Conservation (phyloP, 2,329 filamentous ascomycete genomes). For the Aureobasidium leucospermi region DNA sequence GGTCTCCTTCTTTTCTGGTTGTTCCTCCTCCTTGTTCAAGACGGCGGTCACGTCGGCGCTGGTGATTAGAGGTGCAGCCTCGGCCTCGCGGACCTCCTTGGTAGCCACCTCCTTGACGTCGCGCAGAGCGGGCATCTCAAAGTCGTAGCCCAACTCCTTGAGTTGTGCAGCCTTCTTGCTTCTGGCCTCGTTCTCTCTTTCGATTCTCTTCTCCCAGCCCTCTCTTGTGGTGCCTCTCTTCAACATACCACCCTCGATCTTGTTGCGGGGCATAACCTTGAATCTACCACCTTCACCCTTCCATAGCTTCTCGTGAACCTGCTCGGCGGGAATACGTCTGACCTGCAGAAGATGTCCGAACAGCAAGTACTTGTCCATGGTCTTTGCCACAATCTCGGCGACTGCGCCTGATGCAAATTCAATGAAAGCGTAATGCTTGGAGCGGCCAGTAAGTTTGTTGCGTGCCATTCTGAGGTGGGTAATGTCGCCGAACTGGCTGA, state of each 20-base stretch:
- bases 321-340: conserved; percentile 66
- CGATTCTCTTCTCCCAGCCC: conserved; percentile 70
- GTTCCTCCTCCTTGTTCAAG: conserved; percentile 22
- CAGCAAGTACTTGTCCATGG: conserved; percentile 96
- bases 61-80: conserved; percentile 26
- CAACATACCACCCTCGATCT: conserved; percentile 70
- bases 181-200: conserved; percentile 65
- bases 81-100: conserved; percentile 27
- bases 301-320: conserved; percentile 75
- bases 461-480: conserved; percentile 73
- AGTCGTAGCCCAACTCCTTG: conserved; percentile 76
- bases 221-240: conserved; percentile 65
- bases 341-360: conserved; percentile 92
- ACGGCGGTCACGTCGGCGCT: conserved; percentile 27
- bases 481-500: conserved; percentile 85
- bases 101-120: conserved; percentile 47
- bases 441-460: conserved; percentile 83
- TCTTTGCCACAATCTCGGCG: conserved; percentile 87
- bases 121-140: conserved; percentile 67
- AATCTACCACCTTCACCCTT: conserved; percentile 86
- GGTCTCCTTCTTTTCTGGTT: conserved; percentile 22
- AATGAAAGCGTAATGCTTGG: conserved; percentile 91
- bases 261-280: conserved; percentile 81
- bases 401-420: conserved; percentile 72
- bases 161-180: conserved; percentile 64